Conservation (phyloP, 176 grass and related monocot genomes). For the Avena atlantica region DNA sequence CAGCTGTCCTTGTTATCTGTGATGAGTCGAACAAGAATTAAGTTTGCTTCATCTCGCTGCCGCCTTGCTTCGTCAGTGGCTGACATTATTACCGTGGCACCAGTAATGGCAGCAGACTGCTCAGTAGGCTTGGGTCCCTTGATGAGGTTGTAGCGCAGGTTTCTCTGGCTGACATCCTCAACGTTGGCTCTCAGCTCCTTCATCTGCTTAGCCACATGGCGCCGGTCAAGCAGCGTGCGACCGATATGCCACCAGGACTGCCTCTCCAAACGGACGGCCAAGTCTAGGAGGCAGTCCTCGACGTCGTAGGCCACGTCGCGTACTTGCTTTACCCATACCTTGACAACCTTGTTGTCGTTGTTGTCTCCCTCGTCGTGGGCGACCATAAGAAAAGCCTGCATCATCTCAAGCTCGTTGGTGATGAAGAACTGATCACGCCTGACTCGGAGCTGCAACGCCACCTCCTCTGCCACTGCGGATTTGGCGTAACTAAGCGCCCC, state of each 20-base stretch:
- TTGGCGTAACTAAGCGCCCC: background rate
- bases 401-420: slow-evolving; percentile 38
- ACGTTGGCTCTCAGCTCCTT: slow-evolving; percentile 6
- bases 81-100: background rate
- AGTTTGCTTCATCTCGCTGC: background rate
- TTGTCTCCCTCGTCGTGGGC: background rate
- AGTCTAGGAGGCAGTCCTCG: slow-evolving; percentile 33
- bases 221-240: background rate
- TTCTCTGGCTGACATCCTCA: background rate
- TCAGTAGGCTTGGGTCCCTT: background rate
- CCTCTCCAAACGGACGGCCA: background rate
- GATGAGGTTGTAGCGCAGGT: background rate
- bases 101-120: background rate
- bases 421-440: slow-evolving; percentile 24
- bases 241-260: background rate
- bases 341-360: background rate
- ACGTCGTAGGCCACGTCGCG: slow-evolving; percentile 20
- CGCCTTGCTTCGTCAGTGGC: background rate
- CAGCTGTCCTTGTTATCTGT: background rate
- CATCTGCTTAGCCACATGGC: slow-evolving; percentile 10
- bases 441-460: slow-evolving; percentile 36
- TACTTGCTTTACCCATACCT: slow-evolving; percentile 26
- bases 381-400: slow-evolving; percentile 27
- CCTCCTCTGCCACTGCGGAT: slow-evolving; percentile 18
- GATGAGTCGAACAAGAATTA: background rate